phyloP scores from a whole-genome alignment of 495 filamentous ascomycete species.

The Cercophora sp. region DNA sequence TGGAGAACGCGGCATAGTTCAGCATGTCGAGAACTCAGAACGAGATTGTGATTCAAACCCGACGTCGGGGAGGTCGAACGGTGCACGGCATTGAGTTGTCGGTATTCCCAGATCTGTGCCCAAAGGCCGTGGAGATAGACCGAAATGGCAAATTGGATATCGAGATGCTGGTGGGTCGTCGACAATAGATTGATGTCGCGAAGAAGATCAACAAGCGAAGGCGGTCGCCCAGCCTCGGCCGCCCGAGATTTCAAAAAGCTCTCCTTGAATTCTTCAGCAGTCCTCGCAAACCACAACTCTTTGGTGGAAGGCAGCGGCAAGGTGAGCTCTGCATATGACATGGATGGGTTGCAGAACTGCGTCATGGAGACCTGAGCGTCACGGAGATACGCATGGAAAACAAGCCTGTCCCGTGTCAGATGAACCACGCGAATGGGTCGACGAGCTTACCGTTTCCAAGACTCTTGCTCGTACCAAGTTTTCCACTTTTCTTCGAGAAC shows the following conservation, averaged over 20 bases:
- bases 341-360: constrained; percentile 51
- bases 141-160: constrained; percentile 47
- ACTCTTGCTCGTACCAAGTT: constrained; percentile 53
- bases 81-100: constrained; percentile 50
- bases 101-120: constrained; percentile 56
- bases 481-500: constrained; percentile 55
- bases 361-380: constrained; percentile 58
- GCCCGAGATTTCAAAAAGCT: constrained; percentile 35
- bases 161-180: constrained; percentile 38
- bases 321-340: constrained; percentile 62
- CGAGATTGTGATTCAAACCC: constrained; percentile 17
- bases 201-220: constrained; percentile 50
- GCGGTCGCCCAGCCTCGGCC: constrained; percentile 32
- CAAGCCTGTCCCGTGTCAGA: constrained; percentile 36
- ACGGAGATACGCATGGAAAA: constrained; percentile 53
- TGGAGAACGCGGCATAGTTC: constrained; percentile 41
- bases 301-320: constrained; percentile 54
- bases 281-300: constrained; percentile 53
- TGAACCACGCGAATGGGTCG: background rate
- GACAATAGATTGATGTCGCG: constrained; percentile 47
- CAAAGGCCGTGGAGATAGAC: constrained; percentile 56
- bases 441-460: constrained; percentile 46
- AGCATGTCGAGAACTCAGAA: constrained; percentile 49
- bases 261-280: constrained; percentile 54
- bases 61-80: constrained; percentile 10